Base-by-base conservation (phyloP, 306 rosid genomes). In the Coriaria nepalensis region DNA sequence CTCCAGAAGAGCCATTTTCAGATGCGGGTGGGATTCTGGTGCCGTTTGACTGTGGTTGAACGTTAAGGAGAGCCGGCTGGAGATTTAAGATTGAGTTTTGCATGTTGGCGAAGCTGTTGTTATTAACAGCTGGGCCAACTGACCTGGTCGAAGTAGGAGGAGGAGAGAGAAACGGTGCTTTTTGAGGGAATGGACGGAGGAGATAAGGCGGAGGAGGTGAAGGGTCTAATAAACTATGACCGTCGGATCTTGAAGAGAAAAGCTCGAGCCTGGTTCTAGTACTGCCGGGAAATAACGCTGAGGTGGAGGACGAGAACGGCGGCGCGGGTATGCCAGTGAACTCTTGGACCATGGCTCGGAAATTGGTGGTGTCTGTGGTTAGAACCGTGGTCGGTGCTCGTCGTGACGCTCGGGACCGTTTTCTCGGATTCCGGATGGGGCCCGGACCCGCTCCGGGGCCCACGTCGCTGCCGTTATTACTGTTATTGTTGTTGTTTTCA, bases 311-410 rank as follows among this genome's bases (percentile, higher is more conserved):
- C 2, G 55, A 46, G 60, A 92, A 92, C 4, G 98, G 96, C 0
- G 81, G 96, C 5, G 94, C 87, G 5, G 98, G 98, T 33, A 92
- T 85, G 36, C 98, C 98, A 8, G 98, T 92, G 58, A 92, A 92
- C 68, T 92, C 96, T 51, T 92, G 98, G 57, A 92, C 98, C 98
- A 92, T 92, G 69, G 98, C 94, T 75, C 98, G 53, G 72, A 92
- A 92, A 73, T 92, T 92, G 0, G 87, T 56, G 11, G 98, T 92
- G 72, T 85, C 94, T 0, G 98, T 92, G 2, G 87, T 92, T 4
- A 92, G 61, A 2, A 92, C 94, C 0, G 98, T 92, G 4, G 98
- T 92, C 5, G 98, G 98, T 29, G 98, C 96, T 14, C 98, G 85
- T 60, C 98, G 60, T 0, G 98, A 85, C 4, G 98, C 98, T 59